Base-by-base conservation (phyloP, 192 early-diverging fungal genomes). In the Obelidium mucronatum region DNA sequence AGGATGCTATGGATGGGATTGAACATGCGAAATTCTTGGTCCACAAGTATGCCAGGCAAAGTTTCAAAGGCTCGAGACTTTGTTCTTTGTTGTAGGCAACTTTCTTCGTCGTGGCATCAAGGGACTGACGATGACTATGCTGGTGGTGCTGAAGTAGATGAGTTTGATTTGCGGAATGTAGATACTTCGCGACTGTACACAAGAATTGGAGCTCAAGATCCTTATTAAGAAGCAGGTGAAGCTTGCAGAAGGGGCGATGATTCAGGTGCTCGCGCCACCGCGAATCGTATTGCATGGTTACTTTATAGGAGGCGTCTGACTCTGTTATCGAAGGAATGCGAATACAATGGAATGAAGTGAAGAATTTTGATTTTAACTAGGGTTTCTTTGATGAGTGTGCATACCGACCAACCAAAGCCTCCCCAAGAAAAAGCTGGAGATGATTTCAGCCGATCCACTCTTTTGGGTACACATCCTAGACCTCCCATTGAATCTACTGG, bases 241-340 rank as follows among this genome's bases (percentile, higher is more conserved):
- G 39, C 8, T 64, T 24, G 62, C 36, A n/a, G 62, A 64, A 35
- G 62, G 62, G 35, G 17, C 31, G 35, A n/a, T 37, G 62, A 33
- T 64, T 15, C 5, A 5, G 17, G 62, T 64, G 8, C 24, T 5
- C 8, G 24, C 28, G 13, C 62, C 62, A 19, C 62, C 62, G 39
- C 17, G 62, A 33, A 64, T 64, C 24, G 55, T 48, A 0, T 19
- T 48, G 8, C 44, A 48, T 19, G 44, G 44, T 15, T 48, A 48
- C 19, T 48, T 15, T 48, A 19, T 48, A 0, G 44, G 19, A 48
- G 19, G 19, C n/a, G 44, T 6, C 44, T 6, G 19, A 48, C 19
- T 19, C 44, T 48, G 8, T 48, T 6, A 19, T 48, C 8, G 44
- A 48, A 48, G 44, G 44, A 48, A 48, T 48, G 44, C 8, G 44